These are phyloP conservation scores for Thalassiosira exigua DNA, from an alignment of 352 stramenopile species.

Conservation along the genomic window DNA sequence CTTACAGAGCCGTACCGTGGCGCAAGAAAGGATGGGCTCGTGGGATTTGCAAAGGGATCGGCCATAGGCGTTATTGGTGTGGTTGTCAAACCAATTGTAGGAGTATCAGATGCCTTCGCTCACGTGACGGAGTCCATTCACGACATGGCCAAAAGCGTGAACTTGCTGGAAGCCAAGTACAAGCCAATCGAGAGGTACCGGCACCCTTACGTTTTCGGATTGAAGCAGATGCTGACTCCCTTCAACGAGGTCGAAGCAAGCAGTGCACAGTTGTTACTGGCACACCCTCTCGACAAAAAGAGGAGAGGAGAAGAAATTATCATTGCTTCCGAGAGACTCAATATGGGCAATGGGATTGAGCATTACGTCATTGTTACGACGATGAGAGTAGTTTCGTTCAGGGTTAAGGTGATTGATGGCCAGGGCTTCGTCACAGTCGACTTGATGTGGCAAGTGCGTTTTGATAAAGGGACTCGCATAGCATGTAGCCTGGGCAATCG, in stretches of 20 bases:
- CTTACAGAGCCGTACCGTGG: constrained; percentile 80
- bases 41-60: constrained; percentile 73
- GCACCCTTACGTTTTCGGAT: constrained; percentile 80
- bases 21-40: constrained; percentile 63
- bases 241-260: constrained; percentile 71
- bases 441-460: constrained; percentile 76
- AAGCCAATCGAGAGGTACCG: constrained; percentile 72
- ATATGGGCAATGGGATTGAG: constrained; percentile 72
- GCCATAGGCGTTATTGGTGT: constrained; percentile 74
- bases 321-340: constrained; percentile 74
- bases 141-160: constrained; percentile 82
- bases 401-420: constrained; percentile 68
- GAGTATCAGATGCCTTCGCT: constrained; percentile 80
- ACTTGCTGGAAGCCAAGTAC: constrained; percentile 79
- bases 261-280: constrained; percentile 73
- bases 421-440: constrained; percentile 54
- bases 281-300: constrained; percentile 68
- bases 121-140: constrained; percentile 82
- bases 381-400: constrained; percentile 77
- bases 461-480: constrained; percentile 48
- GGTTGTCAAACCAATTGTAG: constrained; percentile 80
- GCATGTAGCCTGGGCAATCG: constrained; percentile 66
- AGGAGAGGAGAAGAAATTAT: constrained; percentile 68
- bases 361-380: constrained; percentile 80
- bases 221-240: constrained; percentile 70